Evolutionary conservation across 192 early-diverging fungal species (phyloP), one percentile per base, ranked within the genome.

Genomic region (Rhizoclosmatium globosum): DNA sequence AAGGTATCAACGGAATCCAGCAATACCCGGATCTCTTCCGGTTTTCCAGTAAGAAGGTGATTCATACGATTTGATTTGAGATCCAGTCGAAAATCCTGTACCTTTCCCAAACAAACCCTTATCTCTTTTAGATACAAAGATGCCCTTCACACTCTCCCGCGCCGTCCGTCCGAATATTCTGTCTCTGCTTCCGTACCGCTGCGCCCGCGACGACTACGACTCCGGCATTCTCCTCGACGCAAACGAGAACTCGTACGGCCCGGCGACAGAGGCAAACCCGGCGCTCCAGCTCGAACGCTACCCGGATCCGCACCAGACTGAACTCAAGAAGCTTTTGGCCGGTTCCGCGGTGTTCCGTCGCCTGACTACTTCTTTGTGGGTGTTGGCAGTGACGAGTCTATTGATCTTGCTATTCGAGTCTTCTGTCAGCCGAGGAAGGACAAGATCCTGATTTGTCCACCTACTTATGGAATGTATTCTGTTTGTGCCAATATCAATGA

Each of bases 401-500:
- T 99, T 71, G 98, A 80, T 42, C 71, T 80, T 3, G 62, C 72
- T n/a, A 80, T 80, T 39, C 61, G 79, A 3, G 67, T 80, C 39
- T 65, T 75, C 47, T 80, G 97, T 84, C 83, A 88, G 31, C 98
- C 98, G 3, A 96, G 91, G 47, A 91, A 87, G 69, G 98, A 99
- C 79, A 92, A 95, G 82, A 91, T 99, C 65, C 84, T 99, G 44
- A 93, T 99, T 74, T 95, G 94, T 3, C 97, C 97, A 75, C 98
- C 98, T 2, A 98, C 97, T 39, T 99, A 99, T 82, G 98, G 98
- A 64, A 99, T 99, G 98, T 99, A 99, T 87, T 88, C 89, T 23
- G 95, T 97, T 19, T 92, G 89, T 57, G 96, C 97, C 43, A 91
- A 94, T 75, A 92, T 97, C 81, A 99, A 99, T 82, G 98, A 99